Evolutionary conservation across 192 early-diverging fungal species (phyloP).

Genomic region (Rhizophagus prolifer): DNA sequence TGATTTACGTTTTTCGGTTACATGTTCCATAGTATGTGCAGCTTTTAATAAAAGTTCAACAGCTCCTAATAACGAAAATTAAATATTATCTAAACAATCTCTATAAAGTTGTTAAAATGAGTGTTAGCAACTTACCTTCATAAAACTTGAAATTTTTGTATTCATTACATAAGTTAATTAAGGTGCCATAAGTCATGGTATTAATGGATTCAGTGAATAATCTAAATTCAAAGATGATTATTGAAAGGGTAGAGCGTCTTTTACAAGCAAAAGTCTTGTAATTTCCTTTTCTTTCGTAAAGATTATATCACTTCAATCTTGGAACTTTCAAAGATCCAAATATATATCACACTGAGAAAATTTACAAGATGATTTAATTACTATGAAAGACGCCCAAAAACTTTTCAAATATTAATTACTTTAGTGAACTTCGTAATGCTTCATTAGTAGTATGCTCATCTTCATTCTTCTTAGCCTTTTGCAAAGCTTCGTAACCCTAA

Average conservation of each 20-base stretch:
- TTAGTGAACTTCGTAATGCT: slow-evolving; percentile 7
- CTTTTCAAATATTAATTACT: slow-evolving; percentile 12
- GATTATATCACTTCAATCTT: neutral
- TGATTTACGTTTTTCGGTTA: slow-evolving; percentile 12
- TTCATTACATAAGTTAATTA: slow-evolving; percentile 24
- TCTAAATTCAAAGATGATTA: neutral
- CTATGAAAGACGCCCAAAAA: neutral
- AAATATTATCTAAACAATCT: neutral
- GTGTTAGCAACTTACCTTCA: neutral
- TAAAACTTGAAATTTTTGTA: slow-evolving; percentile 18
- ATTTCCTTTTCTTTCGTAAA: neutral
- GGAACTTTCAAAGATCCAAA: neutral
- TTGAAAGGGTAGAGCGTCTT: neutral
- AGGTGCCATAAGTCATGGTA: slow-evolving; percentile 27
- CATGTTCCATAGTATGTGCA: neutral
- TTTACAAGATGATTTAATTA: neutral
- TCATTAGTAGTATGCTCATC: slow-evolving; percentile 10
- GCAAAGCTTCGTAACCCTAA: slow-evolving; percentile 28
- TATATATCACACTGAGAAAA: neutral
- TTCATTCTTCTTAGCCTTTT: slow-evolving; percentile 24
- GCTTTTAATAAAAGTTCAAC: slow-evolving; percentile 24
- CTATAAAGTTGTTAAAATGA: neutral
- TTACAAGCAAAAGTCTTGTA: neutral
- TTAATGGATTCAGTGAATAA: slow-evolving; percentile 24
- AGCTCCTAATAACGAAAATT: slow-evolving; percentile 5